phyloP scores from a whole-genome alignment of 2,329 filamentous ascomycete species.

The Diaporthe sp. region DNA sequence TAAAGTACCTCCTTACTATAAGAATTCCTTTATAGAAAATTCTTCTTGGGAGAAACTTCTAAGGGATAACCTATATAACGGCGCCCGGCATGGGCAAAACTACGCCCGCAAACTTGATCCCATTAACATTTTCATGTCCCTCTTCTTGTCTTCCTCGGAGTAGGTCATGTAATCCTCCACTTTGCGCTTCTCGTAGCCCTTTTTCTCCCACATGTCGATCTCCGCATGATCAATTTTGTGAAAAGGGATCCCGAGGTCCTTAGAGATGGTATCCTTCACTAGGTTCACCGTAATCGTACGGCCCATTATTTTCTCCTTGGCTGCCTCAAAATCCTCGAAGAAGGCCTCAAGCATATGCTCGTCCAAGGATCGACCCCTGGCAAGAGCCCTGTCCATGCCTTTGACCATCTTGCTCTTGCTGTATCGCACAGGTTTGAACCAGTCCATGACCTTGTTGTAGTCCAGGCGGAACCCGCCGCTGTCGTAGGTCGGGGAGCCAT shows the following conservation, averaged over 20 bases:
- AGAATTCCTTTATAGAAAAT: no score
- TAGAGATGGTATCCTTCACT: constrained; percentile 40
- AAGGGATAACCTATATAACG: no score
- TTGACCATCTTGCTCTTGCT: background rate
- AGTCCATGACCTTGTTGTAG: constrained; percentile 8
- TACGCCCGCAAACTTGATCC: constrained; percentile 12
- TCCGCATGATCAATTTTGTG: constrained; percentile 38
- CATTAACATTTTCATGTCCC: constrained; percentile 21
- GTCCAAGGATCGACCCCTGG: background rate
- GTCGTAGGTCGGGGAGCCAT: constrained; percentile 11
- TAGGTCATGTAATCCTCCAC: constrained; percentile 37
- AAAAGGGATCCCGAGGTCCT: constrained; percentile 39
- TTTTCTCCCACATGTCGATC: constrained; percentile 37
- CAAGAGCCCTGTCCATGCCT: background rate
- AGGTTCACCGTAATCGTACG: background rate
- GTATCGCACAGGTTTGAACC: background rate
- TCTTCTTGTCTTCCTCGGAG: constrained; percentile 36
- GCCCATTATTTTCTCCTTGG: background rate
- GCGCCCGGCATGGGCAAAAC: no score
- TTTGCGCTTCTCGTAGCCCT: constrained; percentile 39
- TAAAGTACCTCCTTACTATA: no score
- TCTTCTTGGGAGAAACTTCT: no score
- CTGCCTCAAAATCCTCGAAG: constrained; percentile 8
- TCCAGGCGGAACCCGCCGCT: background rate
- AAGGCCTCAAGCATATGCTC: background rate